Evolutionary conservation across 139 green algal species (phyloP).

Genomic region (Coelastrella sp.): DNA sequence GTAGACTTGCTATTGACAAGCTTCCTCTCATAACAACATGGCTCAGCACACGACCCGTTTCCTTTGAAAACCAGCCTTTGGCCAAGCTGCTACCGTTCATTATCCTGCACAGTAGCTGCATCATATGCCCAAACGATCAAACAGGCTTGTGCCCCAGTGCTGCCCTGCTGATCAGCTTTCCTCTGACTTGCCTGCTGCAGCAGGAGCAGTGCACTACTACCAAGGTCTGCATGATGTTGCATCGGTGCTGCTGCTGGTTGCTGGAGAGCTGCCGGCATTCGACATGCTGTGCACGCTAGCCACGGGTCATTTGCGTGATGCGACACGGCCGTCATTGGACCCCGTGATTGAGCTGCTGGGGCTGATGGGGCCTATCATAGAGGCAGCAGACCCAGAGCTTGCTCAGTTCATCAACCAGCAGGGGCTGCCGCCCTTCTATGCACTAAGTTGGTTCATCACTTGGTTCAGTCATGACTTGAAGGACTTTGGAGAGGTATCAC

Average conservation of each 20-base stretch:
- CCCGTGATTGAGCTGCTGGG: conserved; percentile 76
- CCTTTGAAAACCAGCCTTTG: too few species aligned
- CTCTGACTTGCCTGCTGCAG: not conserved
- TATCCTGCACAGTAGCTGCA: too few species aligned
- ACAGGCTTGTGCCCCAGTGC: not conserved
- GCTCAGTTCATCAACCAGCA: conserved; percentile 49
- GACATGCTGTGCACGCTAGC: conserved; percentile 70
- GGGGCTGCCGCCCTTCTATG: conserved; percentile 76
- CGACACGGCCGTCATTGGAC: conserved; percentile 76
- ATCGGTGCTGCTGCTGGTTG: conserved; percentile 84
- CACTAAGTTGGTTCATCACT: conserved; percentile 83
- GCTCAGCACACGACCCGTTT: too few species aligned
- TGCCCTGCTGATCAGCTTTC: not conserved
- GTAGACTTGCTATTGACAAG: too few species aligned
- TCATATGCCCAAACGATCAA: too few species aligned
- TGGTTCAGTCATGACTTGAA: conserved; percentile 91
- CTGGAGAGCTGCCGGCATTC: conserved; percentile 59
- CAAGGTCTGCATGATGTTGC: conserved; percentile 93
- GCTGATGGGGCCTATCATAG: conserved; percentile 74
- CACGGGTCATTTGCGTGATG: conserved; percentile 79
- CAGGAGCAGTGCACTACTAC: conserved; percentile 81
- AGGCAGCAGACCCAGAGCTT: conserved; percentile 56
- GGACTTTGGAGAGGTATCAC: conserved; percentile 52
- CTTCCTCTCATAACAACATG: too few species aligned
- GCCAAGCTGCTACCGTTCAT: too few species aligned